Base-by-base conservation (phyloP, 1,284 basidiomycete genomes). In the Ganoderma multipileum region DNA sequence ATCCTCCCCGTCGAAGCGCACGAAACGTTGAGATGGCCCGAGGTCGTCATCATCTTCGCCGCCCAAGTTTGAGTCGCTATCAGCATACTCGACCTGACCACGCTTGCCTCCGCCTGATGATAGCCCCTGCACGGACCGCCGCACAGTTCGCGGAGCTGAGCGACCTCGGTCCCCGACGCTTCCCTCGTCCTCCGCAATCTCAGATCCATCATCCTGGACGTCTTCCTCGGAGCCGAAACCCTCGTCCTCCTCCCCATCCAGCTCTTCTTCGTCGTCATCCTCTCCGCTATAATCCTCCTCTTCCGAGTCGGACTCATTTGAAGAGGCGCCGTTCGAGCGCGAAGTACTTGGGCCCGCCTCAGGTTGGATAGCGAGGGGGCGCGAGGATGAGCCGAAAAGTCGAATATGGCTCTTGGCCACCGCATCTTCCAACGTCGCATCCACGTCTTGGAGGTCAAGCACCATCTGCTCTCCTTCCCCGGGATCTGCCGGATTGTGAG, bases 391-490 rank as follows among this genome's bases (percentile, higher is more conserved):
- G 23, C 89, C 94, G 54, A 99, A 91, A 5, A 99, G 85, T n/a
- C 89, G 86, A 70, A 99, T 96, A 70, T 95, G 88, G 73, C 94
- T 95, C 67, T 87, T 87, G 16, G 91, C 87, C 16, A 98, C 92
- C 2, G 86, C 88, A 71, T 97, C 95, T 69, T 93, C 96, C 16
- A 99, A 89, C 0, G 96, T 99, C 9, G 84, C 80, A 44, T 84
- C 83, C 18, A 92, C 94, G 70, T 97, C 97, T 80, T 99, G 98
- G 16, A 99, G 84, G 77, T 95, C 93, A 86, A 98, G 94, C 16
- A 99, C 96, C 97, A 99, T 99, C 78, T 91, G 89, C 77, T 99
- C 97, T 16, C 97, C 98, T 81, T 99, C 97, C 14, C 97, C 92
- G 76, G 93, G 59, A 72, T 77, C 65, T 68, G 69, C 20, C 26